These are phyloP conservation scores for Angomonas deanei DNA, from an alignment of 208 protist genomes.

Conservation along the genomic window DNA sequence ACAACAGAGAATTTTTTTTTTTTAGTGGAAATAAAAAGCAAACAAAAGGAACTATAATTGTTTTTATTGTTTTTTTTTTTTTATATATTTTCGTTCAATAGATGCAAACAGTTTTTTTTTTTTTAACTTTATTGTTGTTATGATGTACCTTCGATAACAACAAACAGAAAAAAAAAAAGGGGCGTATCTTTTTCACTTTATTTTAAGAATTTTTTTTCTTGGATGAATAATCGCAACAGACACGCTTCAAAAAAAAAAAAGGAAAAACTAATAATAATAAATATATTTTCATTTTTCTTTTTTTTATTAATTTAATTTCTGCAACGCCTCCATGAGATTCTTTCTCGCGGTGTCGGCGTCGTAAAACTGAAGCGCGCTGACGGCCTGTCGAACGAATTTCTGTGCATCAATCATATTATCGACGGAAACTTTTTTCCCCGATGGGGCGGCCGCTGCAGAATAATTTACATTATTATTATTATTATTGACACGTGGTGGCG, in stretches of 20 bases:
- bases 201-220: background rate
- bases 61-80: background rate
- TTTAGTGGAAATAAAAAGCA: background rate
- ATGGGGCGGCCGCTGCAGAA: background rate
- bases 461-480: background rate
- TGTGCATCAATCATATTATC: slow-evolving; percentile 80
- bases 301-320: slow-evolving; percentile 21
- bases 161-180: background rate
- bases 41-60: background rate
- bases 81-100: slow-evolving; percentile 2
- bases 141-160: background rate
- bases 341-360: slow-evolving; percentile 49
- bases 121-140: background rate
- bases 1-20: background rate
- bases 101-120: background rate
- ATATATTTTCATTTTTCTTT: background rate
- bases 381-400: slow-evolving; percentile 59
- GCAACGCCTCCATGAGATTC: slow-evolving; percentile 45
- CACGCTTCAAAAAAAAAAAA: slow-evolving; percentile 3
- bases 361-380: slow-evolving; percentile 79
- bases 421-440: slow-evolving; percentile 26
- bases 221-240: slow-evolving; percentile 6
- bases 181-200: background rate
- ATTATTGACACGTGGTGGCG: background rate
- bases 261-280: slow-evolving; percentile 1